Evolutionary conservation across 2,329 filamentous ascomycete genomes (phyloP).

Genomic region (Orbilia blumenaviensis): DNA sequence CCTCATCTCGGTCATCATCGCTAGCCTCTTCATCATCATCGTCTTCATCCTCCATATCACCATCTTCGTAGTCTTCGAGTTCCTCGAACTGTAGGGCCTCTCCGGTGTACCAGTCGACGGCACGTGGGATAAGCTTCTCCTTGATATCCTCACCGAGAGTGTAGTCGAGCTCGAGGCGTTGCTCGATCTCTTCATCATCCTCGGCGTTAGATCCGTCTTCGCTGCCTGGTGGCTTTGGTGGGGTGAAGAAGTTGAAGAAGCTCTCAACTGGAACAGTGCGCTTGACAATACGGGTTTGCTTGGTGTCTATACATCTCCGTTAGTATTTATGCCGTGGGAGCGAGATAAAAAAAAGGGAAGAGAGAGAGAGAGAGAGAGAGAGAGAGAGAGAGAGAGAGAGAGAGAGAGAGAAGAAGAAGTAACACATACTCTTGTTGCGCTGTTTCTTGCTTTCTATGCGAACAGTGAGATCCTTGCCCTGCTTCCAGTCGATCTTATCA

Average conservation of each 20-base stretch:
- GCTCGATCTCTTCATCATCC: slow-evolving; percentile 88
- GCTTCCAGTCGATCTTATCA: slow-evolving; percentile 97
- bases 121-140: slow-evolving; percentile 98
- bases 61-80: slow-evolving; percentile 82
- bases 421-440: slow-evolving; percentile 90
- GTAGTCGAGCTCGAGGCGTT: slow-evolving; percentile 97
- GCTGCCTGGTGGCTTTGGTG: slow-evolving; percentile 82
- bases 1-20: slow-evolving; percentile 79
- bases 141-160: slow-evolving; percentile 99
- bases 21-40: slow-evolving; percentile 89
- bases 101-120: slow-evolving; percentile 99
- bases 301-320: slow-evolving; percentile 72
- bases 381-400: too few species aligned
- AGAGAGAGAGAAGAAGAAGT: too few species aligned
- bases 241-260: slow-evolving; percentile 99
- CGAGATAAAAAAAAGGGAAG: background rate
- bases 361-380: too few species aligned
- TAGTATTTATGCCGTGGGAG: slow-evolving; percentile 61
- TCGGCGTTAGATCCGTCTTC: slow-evolving; percentile 69
- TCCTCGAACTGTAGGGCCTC: slow-evolving; percentile 98
- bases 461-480: slow-evolving; percentile 90
- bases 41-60: slow-evolving; percentile 88
- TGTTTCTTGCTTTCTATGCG: slow-evolving; percentile 99
- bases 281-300: slow-evolving; percentile 98
- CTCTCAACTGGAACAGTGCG: slow-evolving; percentile 98